phyloP scores from a whole-genome alignment of 2,329 filamentous ascomycete genomes.

The Fusarium kyushuense region DNA sequence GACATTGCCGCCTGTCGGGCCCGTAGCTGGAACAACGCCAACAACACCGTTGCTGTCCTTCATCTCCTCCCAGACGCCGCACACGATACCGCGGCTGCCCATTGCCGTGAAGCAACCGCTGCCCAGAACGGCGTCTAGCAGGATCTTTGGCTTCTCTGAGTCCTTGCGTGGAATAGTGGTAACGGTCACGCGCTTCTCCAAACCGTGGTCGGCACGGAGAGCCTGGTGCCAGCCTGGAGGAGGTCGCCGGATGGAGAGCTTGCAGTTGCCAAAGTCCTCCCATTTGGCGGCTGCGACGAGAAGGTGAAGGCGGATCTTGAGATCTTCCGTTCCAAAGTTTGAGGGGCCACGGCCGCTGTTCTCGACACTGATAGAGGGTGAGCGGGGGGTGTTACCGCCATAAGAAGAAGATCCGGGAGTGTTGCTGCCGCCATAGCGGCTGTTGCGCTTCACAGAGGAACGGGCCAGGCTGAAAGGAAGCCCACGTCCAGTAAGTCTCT shows the following conservation, averaged over 20 bases:
- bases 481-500: slow-evolving; percentile 78
- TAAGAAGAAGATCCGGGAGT: slow-evolving; percentile 68
- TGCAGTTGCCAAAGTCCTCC: slow-evolving; percentile 90
- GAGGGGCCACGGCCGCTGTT: slow-evolving; percentile 65
- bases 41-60: slow-evolving; percentile 71
- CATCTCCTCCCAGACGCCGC: slow-evolving; percentile 87
- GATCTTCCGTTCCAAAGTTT: slow-evolving; percentile 74
- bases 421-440: slow-evolving; percentile 69
- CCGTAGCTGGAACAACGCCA: slow-evolving; percentile 64
- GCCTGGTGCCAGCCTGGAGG: slow-evolving; percentile 70
- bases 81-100: slow-evolving; percentile 86
- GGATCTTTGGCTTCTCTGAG: slow-evolving; percentile 67
- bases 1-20: slow-evolving; percentile 65
- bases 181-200: slow-evolving; percentile 89
- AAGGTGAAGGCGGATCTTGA: slow-evolving; percentile 87
- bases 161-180: slow-evolving; percentile 74
- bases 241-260: slow-evolving; percentile 84
- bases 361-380: slow-evolving; percentile 68
- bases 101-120: slow-evolving; percentile 88
- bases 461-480: slow-evolving; percentile 83
- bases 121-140: slow-evolving; percentile 86
- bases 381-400: slow-evolving; percentile 63
- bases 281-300: slow-evolving; percentile 83
- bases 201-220: slow-evolving; percentile 70
- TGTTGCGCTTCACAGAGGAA: slow-evolving; percentile 75